These are phyloP conservation scores for Paramecium biaurelia DNA, from an alignment of 73 alveolate genomes.

Conservation along the genomic window DNA sequence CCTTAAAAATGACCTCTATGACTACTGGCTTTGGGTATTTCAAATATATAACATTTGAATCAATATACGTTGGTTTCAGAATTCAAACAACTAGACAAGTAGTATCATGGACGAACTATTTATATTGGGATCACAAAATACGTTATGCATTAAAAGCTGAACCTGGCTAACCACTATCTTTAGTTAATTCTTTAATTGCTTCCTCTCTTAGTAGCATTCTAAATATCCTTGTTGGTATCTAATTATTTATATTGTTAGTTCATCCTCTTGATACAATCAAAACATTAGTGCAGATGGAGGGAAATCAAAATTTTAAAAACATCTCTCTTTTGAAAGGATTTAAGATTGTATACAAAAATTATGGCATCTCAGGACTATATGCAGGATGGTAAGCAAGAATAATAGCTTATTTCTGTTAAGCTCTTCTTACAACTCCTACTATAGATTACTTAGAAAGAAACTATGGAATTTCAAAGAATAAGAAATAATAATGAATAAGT, in stretches of 20 bases:
- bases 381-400: slow-evolving; percentile 48
- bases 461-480: not conserved
- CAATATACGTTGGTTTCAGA: not conserved
- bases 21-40: not conserved
- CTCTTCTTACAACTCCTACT: slow-evolving; percentile 9
- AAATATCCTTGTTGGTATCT: not conserved
- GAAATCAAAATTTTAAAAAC: not conserved
- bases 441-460: slow-evolving; percentile 9
- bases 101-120: slow-evolving; percentile 17
- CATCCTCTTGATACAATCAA: slow-evolving; percentile 42
- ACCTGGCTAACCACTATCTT: not conserved
- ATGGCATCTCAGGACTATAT: slow-evolving; percentile 16
- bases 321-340: not conserved
- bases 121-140: slow-evolving; percentile 32
- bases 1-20: slow-evolving; percentile 12
- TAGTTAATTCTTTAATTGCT: not conserved
- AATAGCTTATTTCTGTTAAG: not conserved
- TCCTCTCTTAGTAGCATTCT: not conserved
- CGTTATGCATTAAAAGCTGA: not conserved
- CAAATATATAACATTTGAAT: not conserved
- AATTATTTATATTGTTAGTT: not conserved
- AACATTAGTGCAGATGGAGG: slow-evolving; percentile 2
- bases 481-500: not conserved
- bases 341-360: not conserved
- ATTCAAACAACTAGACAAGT: not conserved